Base-by-base conservation (phyloP, 2,329 filamentous ascomycete species). In the Scorias spongiosa region DNA sequence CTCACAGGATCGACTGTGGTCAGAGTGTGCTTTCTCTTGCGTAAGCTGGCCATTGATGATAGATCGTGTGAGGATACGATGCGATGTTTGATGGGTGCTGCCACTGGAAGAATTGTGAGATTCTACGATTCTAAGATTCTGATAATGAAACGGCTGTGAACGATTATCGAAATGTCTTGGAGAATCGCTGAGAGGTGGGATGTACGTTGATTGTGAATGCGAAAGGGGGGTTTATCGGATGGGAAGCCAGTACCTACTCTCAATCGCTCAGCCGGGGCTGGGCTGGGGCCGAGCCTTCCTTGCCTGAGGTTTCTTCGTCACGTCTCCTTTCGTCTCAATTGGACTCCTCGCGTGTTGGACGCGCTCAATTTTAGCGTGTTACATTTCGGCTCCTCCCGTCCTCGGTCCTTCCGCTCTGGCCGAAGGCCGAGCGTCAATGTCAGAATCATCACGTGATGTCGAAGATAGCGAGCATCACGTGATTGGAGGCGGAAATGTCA, bases 21-120 rank as follows among this genome's bases (percentile, higher is more conserved):
- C 8, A 46, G 46, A 26, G 46, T 46, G 42, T 48, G 48, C 49
- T 57, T 59, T 44, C 57, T 52, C 45, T 59, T 59, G 32, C 54
- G 46, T 43, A 44, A 42, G 15, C 43, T 43, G 28, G 55, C 49
- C 54, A 57, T 59, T 38, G 38, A 50, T 42, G 48, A 29, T n/a
- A 17, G 3, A 37, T n/a, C 17, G 34, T 37, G 17, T 37, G 34
- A n/a, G 9, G 34, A n/a, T 17, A 8, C 17, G 9, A 37, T 9
- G 8, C 12, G 34, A 9, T 8, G 34, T 37, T 17, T n/a, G 34
- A 37, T 26, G 20, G 20, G 7, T 26, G 20, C 3, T 26, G 20
- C 20, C 20, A 26, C 20, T 3, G 20, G 20, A 26, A 26, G 20
- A 26, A 26, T 26, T 26, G 20, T 26, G 7, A 26, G 20, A 26